Conservation (phyloP, 768 basidiomycete species). For the Dioszegia crocea region DNA sequence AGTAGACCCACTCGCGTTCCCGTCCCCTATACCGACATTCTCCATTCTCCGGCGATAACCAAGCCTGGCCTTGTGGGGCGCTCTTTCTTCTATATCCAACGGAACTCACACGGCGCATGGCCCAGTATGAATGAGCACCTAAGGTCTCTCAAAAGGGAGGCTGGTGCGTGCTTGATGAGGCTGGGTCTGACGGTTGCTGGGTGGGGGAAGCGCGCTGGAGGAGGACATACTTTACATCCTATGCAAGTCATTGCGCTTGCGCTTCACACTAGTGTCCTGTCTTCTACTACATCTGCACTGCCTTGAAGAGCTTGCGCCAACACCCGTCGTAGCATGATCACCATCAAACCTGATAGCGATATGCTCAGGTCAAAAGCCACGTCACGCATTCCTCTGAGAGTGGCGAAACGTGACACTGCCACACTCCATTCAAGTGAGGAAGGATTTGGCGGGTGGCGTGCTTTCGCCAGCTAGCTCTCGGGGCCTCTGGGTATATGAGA, state of each 20-base stretch:
- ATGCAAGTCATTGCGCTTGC: not conserved
- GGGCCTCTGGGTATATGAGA: too few species aligned
- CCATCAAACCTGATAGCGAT: too few species aligned
- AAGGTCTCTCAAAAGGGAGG: not conserved
- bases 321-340: too few species aligned
- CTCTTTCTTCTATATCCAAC: not conserved
- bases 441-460: too few species aligned
- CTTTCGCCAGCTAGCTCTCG: too few species aligned
- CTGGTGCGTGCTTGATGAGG: constrained; percentile 10
- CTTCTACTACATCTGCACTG: too few species aligned
- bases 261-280: too few species aligned
- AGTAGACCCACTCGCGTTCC: constrained; percentile 49
- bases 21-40: constrained; percentile 45
- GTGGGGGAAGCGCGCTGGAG: constrained; percentile 4
- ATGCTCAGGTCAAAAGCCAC: too few species aligned
- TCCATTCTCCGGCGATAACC: constrained; percentile 19
- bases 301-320: too few species aligned
- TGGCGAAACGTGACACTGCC: too few species aligned
- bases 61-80: constrained; percentile 10
- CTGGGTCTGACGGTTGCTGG: constrained; percentile 2
- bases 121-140: not conserved
- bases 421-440: too few species aligned
- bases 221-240: constrained; percentile 5
- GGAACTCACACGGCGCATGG: not conserved
- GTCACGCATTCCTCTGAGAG: too few species aligned